Conservation (phyloP, 2,329 filamentous ascomycete species). For the Monosporascus sp. region DNA sequence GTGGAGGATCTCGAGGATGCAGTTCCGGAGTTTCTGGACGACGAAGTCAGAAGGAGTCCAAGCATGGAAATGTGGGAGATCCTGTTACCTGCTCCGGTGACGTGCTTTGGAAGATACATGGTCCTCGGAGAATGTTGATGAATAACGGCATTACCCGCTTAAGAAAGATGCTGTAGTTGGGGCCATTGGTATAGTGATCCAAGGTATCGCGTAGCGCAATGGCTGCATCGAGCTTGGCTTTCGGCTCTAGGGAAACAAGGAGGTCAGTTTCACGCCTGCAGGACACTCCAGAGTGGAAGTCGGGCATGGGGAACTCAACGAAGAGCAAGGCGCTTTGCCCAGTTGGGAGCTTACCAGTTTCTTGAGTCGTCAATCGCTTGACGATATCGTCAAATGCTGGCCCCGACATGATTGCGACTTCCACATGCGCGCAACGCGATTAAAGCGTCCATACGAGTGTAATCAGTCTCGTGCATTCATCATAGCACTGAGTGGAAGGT, state of each 20-base stretch:
- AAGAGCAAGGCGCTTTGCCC: not conserved
- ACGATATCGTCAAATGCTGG: conserved; percentile 59
- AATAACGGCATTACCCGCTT: conserved; percentile 87
- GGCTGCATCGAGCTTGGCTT: conserved; percentile 75
- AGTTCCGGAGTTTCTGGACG: conserved; percentile 77
- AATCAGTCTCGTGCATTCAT: conserved; percentile 11
- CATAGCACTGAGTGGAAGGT: not conserved
- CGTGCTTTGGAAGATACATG: conserved; percentile 85
- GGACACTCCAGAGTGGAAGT: not conserved
- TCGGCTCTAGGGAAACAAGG: conserved; percentile 56
- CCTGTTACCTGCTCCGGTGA: conserved; percentile 75
- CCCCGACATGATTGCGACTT: conserved; percentile 55
- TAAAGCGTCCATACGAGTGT: conserved; percentile 20
- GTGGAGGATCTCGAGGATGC: conserved; percentile 90
- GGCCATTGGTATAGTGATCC: conserved; percentile 77
- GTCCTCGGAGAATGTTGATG: conserved; percentile 75
- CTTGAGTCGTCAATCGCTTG: conserved; percentile 51
- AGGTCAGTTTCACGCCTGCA: not conserved
- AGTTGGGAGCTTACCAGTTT: conserved; percentile 43
- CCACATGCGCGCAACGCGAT: conserved; percentile 20
- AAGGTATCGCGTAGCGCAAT: conserved; percentile 85
- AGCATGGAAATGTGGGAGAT: not conserved
- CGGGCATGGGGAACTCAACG: no score
- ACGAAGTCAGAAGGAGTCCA: conserved; percentile 14
- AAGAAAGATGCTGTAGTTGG: conserved; percentile 75